phyloP scores from a whole-genome alignment of 176 grass and related monocot genomes.

The Aegilops tauschii region DNA sequence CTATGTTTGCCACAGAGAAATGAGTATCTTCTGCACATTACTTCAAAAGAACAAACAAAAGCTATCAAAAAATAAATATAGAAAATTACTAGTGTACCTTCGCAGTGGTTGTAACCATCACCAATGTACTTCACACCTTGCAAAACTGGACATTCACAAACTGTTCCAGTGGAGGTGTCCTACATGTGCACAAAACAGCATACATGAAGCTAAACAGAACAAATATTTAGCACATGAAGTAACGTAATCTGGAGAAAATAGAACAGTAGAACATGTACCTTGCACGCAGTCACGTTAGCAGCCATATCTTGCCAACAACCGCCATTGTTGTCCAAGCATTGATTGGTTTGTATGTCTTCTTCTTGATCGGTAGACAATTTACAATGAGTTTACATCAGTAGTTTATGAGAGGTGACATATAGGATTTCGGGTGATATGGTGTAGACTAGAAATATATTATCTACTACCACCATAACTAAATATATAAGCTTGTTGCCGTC shows the following conservation, averaged over 20 bases:
- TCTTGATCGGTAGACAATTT: too few relatives aligned
- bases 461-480: too few relatives aligned
- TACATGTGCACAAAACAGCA: conserved; percentile 25
- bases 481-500: too few relatives aligned
- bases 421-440: too few relatives aligned
- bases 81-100: conserved; percentile 44
- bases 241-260: too few relatives aligned
- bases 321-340: conserved; percentile 91
- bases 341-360: conserved; percentile 81
- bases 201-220: conserved; percentile 6
- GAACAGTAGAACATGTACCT: conserved; percentile 45
- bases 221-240: not conserved
- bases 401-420: too few relatives aligned
- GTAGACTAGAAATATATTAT: too few relatives aligned
- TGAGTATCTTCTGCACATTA: too few relatives aligned
- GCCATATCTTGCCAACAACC: conserved; percentile 83
- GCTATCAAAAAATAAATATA: too few relatives aligned
- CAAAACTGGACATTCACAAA: conserved; percentile 76
- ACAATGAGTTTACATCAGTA: too few relatives aligned
- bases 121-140: conserved; percentile 81
- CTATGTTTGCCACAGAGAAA: too few relatives aligned
- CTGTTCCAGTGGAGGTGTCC: conserved; percentile 87
- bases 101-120: conserved; percentile 84
- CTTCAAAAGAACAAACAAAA: too few relatives aligned
- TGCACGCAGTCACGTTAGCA: conserved; percentile 87